Evolutionary conservation across 2,329 filamentous ascomycete species (phyloP).

Genomic region (Phoma sp.): DNA sequence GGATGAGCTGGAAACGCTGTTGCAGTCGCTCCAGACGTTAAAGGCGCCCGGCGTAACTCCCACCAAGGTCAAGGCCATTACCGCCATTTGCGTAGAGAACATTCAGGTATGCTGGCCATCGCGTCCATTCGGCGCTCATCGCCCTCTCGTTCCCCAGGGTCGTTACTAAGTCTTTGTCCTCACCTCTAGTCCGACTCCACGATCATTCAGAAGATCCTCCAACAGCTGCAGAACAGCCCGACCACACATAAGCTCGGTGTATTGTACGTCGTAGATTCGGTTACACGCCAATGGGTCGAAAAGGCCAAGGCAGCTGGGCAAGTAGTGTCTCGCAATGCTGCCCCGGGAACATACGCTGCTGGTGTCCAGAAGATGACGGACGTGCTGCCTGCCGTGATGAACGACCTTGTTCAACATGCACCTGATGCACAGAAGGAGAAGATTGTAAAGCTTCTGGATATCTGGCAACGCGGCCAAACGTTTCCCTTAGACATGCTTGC

Average conservation of each 20-base stretch:
- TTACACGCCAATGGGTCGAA: constrained; percentile 98
- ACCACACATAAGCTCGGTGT: constrained; percentile 97
- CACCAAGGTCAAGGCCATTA: constrained; percentile 87
- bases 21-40: constrained; percentile 88
- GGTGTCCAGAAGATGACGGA: constrained; percentile 97
- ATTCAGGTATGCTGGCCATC: constrained; percentile 38
- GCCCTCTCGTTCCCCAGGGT: constrained; percentile 15
- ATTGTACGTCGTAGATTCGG: constrained; percentile 99
- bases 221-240: constrained; percentile 94
- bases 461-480: constrained; percentile 95
- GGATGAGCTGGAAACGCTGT: constrained; percentile 85
- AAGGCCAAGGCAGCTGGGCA: constrained; percentile 88
- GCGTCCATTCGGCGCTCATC: constrained; percentile 16
- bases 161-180: constrained; percentile 33
- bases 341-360: constrained; percentile 91
- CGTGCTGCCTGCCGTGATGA: constrained; percentile 90
- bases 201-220: constrained; percentile 94
- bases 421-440: constrained; percentile 97
- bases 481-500: constrained; percentile 81
- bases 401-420: constrained; percentile 87
- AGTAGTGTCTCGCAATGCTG: constrained; percentile 74
- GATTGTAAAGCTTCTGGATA: constrained; percentile 92
- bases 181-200: constrained; percentile 81
- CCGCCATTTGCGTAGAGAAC: constrained; percentile 76
- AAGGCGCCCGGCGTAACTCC: constrained; percentile 95